Evolutionary conservation across 768 basidiomycete species (phyloP), one percentile per base, ranked within the genome.

Genomic region (Mycena rosella): DNA sequence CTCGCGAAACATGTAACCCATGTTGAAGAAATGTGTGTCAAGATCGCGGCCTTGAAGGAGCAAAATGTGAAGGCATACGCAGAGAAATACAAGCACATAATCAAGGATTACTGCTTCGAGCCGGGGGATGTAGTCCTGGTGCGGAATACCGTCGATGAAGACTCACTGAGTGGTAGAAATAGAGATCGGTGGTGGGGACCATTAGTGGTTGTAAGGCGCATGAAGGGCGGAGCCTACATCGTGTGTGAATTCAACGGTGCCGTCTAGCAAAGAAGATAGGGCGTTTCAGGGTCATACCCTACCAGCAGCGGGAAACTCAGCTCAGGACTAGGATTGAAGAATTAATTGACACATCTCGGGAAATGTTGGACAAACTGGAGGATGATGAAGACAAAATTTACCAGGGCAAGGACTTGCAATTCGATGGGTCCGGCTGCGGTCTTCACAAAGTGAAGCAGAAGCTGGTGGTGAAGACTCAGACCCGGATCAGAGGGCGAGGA

Each of bases 121-220:
- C 55, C 55, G 1, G 77, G 77, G 54, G 70, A 70, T 5, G 60
- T 79, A 1, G 75, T 80, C 0, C 58, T 79, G 0, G 65, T 74
- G 0, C 29, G 70, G 3, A 79, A 67, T 32, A 57, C 54, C 0
- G 60, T 61, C 71, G 56, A 72, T 69, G 73, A 76, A 26, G 69
- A 52, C 15, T 68, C 74, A 1, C 40, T 74, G 14, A 68, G 69
- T 29, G 29, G 57, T 0, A 76, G 34, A 14, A 67, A 71, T 5
- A n/a, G n/a, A n/a, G n/a, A n/a, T n/a, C n/a, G n/a, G n/a, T n/a
- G n/a, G n/a, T n/a, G n/a, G n/a, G n/a, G n/a, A n/a, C n/a, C n/a
- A n/a, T n/a, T n/a, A n/a, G n/a, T n/a, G n/a, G n/a, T n/a, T n/a
- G n/a, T n/a, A n/a, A n/a, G n/a, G n/a, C n/a, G n/a, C n/a, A n/a